Evolutionary conservation across 441 rosid species (phyloP), one percentile per base, ranked within the genome.

Genomic region (Metrosideros polymorpha): DNA sequence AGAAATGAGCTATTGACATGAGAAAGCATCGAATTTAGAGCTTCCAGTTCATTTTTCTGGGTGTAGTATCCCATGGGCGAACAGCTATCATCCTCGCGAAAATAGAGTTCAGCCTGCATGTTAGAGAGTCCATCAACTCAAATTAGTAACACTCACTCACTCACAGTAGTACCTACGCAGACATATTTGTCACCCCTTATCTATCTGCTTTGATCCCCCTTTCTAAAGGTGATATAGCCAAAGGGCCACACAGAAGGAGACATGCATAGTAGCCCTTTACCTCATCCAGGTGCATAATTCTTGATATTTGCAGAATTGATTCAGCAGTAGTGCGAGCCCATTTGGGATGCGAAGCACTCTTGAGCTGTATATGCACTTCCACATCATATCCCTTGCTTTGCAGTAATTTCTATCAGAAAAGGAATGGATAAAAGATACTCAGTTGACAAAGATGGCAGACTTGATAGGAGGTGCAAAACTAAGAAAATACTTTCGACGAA

Each of bases 101-200:
- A 97, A 87, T 96, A 97, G 85, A 97, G 93, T 86, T 97, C 99
- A 86, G 92, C 96, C 99, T 97, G 93, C 92, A 92, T 53, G 59
- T 61, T 87, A 89, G 66, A 43, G 86, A 91, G 24, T 87, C 71
- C 85, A 84, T 86, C 27, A 82, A 79, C 42, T 85, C 45, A 84
- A 35, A 84, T 54, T 59, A 76, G 30, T 56, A 52, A 84, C 75
- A 19, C 9, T 59, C 18, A 19, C 9, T 59, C 18, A 45, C 42
- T 76, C 25, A 10, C 27, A 43, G 52, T 19, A 32, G 56, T 1
- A 82, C 17, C 61, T 84, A 47, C 71, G 47, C 50, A 25, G 83
- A 84, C 45, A 66, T 22, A 54, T 27, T 53, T 3, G 4, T 3
- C 12, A 84, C 24, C 76, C 63, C 15, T 35, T 56, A 57, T 53